Conservation (phyloP, 192 early-diverging fungal genomes). For the Coemansia reversa region DNA sequence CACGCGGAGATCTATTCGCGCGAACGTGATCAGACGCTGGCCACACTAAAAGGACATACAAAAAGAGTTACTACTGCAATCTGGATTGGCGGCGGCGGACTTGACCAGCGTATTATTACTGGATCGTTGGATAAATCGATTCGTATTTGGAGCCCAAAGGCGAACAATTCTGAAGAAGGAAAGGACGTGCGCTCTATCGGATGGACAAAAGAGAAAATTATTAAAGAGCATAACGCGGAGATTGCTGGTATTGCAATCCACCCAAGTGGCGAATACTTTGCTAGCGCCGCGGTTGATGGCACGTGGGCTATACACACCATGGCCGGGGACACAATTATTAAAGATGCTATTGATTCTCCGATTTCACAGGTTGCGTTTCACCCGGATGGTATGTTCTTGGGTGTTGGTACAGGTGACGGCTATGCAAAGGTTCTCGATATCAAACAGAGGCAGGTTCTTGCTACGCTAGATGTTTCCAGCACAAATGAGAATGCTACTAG, state of each 20-base stretch:
- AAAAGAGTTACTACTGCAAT: slow-evolving; percentile 74
- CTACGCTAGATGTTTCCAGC: slow-evolving; percentile 34
- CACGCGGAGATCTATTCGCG: slow-evolving; percentile 71
- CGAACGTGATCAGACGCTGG: slow-evolving; percentile 62
- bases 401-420: slow-evolving; percentile 69
- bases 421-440: slow-evolving; percentile 83
- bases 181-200: slow-evolving; percentile 14
- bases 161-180: slow-evolving; percentile 42
- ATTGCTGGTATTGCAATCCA: slow-evolving; percentile 77
- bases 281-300: slow-evolving; percentile 68
- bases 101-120: slow-evolving; percentile 62
- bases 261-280: slow-evolving; percentile 79
- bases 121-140: slow-evolving; percentile 80
- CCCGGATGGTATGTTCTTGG: slow-evolving; percentile 90
- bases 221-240: slow-evolving; percentile 69
- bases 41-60: slow-evolving; percentile 77
- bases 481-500: slow-evolving; percentile 11
- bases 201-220: slow-evolving; percentile 50
- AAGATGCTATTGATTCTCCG: slow-evolving; percentile 23
- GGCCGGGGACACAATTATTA: slow-evolving; percentile 31
- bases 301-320: slow-evolving; percentile 82
- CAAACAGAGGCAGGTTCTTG: slow-evolving; percentile 60
- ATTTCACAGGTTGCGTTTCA: slow-evolving; percentile 65
- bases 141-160: slow-evolving; percentile 66
- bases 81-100: slow-evolving; percentile 50